These are phyloP conservation scores for Hydrangea macrophylla DNA, from an alignment of 148 eudicot species.

Conservation along the genomic window DNA sequence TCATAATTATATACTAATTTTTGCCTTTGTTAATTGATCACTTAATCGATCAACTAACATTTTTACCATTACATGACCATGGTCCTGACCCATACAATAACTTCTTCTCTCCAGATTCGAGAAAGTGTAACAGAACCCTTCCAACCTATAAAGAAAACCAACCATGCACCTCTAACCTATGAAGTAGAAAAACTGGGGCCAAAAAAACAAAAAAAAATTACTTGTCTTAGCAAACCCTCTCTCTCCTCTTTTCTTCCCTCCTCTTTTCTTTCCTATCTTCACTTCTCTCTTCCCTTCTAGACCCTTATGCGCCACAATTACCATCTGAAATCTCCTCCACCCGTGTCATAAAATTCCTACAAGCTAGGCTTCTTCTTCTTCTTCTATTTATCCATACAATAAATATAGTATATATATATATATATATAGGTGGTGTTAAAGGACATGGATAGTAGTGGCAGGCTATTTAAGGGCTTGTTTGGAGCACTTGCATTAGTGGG, in stretches of 20 bases:
- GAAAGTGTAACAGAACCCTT: slow-evolving; percentile 43
- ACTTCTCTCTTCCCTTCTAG: background rate
- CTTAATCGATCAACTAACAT: too few species aligned
- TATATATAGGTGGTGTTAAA: background rate
- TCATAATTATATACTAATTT: too few species aligned
- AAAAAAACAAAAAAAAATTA: too few species aligned
- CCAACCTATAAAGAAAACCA: slow-evolving; percentile 50
- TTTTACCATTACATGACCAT: too few species aligned
- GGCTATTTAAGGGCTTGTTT: slow-evolving; percentile 22
- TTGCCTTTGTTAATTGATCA: too few species aligned
- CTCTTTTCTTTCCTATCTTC: background rate
- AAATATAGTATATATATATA: background rate
- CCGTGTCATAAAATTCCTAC: background rate
- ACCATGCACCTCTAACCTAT: slow-evolving; percentile 26
- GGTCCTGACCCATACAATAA: too few species aligned
- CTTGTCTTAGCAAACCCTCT: background rate
- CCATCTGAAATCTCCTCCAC: background rate
- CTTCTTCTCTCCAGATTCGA: slow-evolving; percentile 29
- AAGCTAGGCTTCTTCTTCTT: too few species aligned
- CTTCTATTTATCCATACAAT: too few species aligned
- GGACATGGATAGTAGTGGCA: slow-evolving; percentile 16
- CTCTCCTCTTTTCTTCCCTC: background rate
- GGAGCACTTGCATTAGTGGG: slow-evolving; percentile 22
- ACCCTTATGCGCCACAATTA: background rate
- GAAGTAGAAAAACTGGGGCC: slow-evolving; percentile 17